Base-by-base conservation (phyloP, 164 flowering plant species). In the Aristolochia fimbriata region DNA sequence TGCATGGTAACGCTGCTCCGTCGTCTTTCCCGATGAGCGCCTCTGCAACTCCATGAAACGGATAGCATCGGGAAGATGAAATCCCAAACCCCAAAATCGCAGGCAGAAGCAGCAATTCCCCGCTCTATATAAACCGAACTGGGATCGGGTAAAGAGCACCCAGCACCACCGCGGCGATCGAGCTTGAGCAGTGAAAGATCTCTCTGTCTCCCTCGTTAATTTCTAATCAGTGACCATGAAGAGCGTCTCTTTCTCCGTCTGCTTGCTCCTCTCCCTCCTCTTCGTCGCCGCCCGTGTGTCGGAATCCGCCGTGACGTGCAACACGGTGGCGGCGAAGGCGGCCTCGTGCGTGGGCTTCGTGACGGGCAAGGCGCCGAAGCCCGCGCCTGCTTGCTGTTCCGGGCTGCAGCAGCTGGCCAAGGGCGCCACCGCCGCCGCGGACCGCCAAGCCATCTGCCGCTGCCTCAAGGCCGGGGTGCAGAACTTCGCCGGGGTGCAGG, bases 381-480 rank as follows among this genome's bases (percentile, higher is more conserved):
- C 76, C 0, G 12, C 75, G 9, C 37, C 70, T 0, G 68, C 73
- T 2, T 80, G 80, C 69, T 80, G 81, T 70, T 16, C 47, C 6
- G 71, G 77, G n/a, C 79, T 80, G 58, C 70, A 71, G 31, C 45
- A 47, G 63, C 71, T 80, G 22, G 77, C 73, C 10, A 47, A 47
- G 30, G 61, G 19, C 10, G 74, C 69, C 21, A 71, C 65, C 41
- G 31, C 76, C 0, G 62, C 71, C 1, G 68, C 75, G 33, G 81
- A 77, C 43, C 75, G 71, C 71, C 75, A 73, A 68, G 66, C 51
- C 4, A 68, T 75, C 20, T 77, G 81, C 69, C 51, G 68, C 23
- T 80, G 81, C 77, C 46, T 77, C 68, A 77, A 80, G 73, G 56
- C 68, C 4, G 74, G 62, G 0, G 71, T 56, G 2, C 72, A 70